These are phyloP conservation scores for Trichoderma atroviride DNA, from an alignment of 2,329 filamentous ascomycete genomes.

Conservation along the genomic window DNA sequence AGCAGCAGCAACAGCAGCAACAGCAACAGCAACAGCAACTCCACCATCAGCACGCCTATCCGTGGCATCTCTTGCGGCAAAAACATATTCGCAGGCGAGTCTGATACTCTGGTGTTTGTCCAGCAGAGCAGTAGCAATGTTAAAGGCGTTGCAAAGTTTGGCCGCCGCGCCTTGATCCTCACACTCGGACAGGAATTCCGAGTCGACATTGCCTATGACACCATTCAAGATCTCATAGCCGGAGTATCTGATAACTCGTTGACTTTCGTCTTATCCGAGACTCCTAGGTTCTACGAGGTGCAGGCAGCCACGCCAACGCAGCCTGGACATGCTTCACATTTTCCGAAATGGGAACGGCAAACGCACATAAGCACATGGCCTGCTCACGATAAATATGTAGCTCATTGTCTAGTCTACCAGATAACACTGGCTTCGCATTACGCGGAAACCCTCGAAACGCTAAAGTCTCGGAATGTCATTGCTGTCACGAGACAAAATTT, in stretches of 20 bases:
- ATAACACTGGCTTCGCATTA: slow-evolving; percentile 31
- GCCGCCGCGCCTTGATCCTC: slow-evolving; percentile 47
- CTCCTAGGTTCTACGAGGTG: slow-evolving; percentile 52
- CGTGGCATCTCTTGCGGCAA: slow-evolving; percentile 50
- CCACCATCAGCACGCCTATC: slow-evolving; percentile 27
- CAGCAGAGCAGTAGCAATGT: slow-evolving; percentile 40
- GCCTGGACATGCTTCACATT: background rate
- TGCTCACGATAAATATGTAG: slow-evolving; percentile 41
- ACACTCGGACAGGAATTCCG: slow-evolving; percentile 34
- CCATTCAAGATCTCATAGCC: slow-evolving; percentile 50
- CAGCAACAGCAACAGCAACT: slow-evolving; percentile 29
- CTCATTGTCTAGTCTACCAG: slow-evolving; percentile 51
- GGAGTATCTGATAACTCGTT: slow-evolving; percentile 42
- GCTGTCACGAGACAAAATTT: slow-evolving; percentile 34
- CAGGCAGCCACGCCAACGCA: background rate
- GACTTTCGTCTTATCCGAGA: slow-evolving; percentile 54
- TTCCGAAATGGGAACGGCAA: slow-evolving; percentile 36
- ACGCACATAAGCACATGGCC: slow-evolving; percentile 33
- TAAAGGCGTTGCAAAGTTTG: slow-evolving; percentile 45
- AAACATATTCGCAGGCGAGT: slow-evolving; percentile 44
- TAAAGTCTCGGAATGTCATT: slow-evolving; percentile 33
- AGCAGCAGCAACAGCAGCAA: slow-evolving; percentile 30
- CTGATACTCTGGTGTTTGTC: slow-evolving; percentile 46
- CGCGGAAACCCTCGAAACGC: slow-evolving; percentile 28
- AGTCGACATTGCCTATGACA: slow-evolving; percentile 54